A percentile compares a stretch with the other conserved stretches of the same genome.
phyloP scores from a whole-genome alignment of 2,329 filamentous ascomycete species.

The Sporothrix schenckii region DNA sequence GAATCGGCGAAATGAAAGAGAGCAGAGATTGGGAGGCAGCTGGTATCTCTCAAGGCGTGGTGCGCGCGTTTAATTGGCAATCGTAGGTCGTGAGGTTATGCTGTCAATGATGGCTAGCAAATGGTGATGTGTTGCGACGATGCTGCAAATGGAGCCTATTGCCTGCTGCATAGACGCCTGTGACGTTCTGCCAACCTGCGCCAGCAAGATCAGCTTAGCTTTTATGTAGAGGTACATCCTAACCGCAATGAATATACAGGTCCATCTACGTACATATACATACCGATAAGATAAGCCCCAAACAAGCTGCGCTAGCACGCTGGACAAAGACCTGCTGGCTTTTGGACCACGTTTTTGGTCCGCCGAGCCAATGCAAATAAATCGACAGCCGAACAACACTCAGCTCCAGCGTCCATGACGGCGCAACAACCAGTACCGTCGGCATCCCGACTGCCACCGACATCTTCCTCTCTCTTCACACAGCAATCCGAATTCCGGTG shows the following conservation, averaged over 20 bases:
- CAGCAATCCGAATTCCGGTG: neutral
- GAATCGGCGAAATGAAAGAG: neutral
- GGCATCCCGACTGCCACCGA: constrained; percentile 17
- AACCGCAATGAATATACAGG: too few relatives aligned
- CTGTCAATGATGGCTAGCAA: neutral
- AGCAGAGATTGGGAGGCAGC: neutral
- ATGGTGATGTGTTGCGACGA: neutral
- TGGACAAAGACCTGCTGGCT: constrained; percentile 23
- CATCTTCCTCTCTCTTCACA: neutral
- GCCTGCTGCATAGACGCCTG: constrained; percentile 13
- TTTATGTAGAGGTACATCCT: constrained; percentile 9
- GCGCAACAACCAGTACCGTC: constrained; percentile 27
- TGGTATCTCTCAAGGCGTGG: neutral
- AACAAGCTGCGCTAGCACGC: constrained; percentile 18
- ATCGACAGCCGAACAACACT: neutral
- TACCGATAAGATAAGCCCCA: constrained; percentile 31
- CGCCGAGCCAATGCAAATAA: neutral
- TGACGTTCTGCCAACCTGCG: constrained; percentile 31
- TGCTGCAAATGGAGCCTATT: constrained; percentile 22
- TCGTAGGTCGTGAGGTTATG: neutral
- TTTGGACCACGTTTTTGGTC: constrained; percentile 31
- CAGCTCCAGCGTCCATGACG: constrained; percentile 25
- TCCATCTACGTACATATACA: constrained; percentile 30
- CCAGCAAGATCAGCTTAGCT: constrained; percentile 28
- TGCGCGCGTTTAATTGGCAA: neutral